A percentile compares a stretch with the other conserved stretches of the same genome.
phyloP scores from a whole-genome alignment of 2,329 filamentous ascomycete species.

The Ceratocystis ficicola region DNA sequence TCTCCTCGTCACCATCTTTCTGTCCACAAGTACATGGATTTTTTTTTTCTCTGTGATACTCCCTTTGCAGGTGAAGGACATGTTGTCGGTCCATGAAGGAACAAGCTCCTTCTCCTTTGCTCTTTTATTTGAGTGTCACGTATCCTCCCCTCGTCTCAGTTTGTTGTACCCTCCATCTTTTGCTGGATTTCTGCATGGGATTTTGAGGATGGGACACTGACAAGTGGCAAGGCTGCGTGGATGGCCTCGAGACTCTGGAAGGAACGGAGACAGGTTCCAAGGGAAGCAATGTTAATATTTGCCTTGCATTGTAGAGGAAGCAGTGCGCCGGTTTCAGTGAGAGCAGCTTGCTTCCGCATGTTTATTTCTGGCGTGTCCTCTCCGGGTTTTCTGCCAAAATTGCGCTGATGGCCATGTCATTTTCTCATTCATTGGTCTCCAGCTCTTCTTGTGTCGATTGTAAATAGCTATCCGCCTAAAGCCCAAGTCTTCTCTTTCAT shows the following conservation, averaged over 20 bases:
- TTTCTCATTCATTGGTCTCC: no score
- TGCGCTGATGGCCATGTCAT: no score
- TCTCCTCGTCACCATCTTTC: no score
- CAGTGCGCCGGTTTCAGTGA: neutral
- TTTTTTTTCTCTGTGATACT: neutral
- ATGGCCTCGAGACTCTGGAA: neutral
- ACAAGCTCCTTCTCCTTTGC: neutral
- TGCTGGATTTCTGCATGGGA: constrained; percentile 8
- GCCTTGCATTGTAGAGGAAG: constrained; percentile 1
- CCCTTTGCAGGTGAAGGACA: no score
- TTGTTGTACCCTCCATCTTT: neutral
- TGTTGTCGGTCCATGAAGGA: neutral
- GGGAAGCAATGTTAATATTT: neutral
- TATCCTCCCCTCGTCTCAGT: neutral
- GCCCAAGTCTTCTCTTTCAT: no score
- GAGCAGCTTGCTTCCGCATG: no score
- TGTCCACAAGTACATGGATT: no score
- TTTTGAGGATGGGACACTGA: constrained; percentile 6
- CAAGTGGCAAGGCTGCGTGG: neutral
- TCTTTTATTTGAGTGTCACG: neutral
- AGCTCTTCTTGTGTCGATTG: no score
- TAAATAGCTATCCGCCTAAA: no score
- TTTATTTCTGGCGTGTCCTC: no score
- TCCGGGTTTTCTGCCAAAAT: no score
- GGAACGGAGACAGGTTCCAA: neutral